A percentile compares a stretch with the other conserved stretches of the same genome.
phyloP scores from a whole-genome alignment of 2,329 filamentous ascomycete genomes.

The Volutella citrinella region DNA sequence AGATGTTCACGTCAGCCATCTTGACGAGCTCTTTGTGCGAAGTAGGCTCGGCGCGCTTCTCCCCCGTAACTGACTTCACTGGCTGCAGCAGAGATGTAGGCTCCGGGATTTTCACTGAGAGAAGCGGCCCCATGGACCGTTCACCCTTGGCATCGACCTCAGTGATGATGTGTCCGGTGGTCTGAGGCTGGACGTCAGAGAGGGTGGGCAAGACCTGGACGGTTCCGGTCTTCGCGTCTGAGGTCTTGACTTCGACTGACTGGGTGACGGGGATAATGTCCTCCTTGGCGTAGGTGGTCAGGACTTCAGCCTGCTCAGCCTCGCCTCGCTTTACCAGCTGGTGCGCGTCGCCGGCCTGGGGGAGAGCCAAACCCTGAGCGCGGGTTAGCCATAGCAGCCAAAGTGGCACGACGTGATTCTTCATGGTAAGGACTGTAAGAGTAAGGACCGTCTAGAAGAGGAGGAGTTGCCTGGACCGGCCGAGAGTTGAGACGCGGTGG shows the following conservation, averaged over 20 bases:
- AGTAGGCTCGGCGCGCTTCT: conserved; percentile 17
- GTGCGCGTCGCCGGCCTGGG: conserved; percentile 12
- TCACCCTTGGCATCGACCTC: conserved; percentile 17
- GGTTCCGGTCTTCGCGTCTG: conserved; percentile 21
- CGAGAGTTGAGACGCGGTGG: too few species aligned
- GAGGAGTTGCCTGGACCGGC: too few species aligned
- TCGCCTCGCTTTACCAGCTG: conserved; percentile 17
- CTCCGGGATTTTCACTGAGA: conserved; percentile 33
- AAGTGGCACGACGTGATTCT: conserved; percentile 18
- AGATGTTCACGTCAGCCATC: conserved; percentile 45
- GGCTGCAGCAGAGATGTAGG: conserved; percentile 33
- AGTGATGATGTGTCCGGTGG: conserved; percentile 28
- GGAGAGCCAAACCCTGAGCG: conserved; percentile 20
- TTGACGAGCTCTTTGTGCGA: conserved; percentile 11
- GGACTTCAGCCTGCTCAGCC: conserved; percentile 17
- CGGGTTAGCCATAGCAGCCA: conserved; percentile 27
- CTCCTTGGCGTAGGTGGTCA: conserved; percentile 22
- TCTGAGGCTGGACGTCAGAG: conserved; percentile 28
- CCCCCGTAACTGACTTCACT: conserved; percentile 18
- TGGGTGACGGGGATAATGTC: conserved; percentile 26
- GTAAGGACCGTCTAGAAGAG: conserved; percentile 5
- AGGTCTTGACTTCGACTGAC: conserved; percentile 24
- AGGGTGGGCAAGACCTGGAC: conserved; percentile 27
- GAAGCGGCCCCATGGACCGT: conserved; percentile 17
- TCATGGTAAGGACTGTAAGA: conserved; percentile 18